Conservation (phyloP, 148 eudicot genomes). For the Amaranthus cruentus region DNA sequence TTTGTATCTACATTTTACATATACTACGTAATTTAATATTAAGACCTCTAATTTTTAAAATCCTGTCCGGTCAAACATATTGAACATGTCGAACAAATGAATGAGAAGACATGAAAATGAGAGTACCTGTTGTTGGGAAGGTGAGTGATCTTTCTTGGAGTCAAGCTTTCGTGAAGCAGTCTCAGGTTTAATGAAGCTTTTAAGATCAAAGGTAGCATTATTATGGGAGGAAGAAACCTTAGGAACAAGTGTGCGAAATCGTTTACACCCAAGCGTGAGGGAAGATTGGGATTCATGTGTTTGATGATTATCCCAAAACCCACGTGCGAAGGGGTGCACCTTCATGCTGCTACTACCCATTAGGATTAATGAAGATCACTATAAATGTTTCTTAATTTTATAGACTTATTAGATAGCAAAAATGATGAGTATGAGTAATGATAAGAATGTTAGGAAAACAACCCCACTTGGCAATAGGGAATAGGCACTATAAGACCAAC, state of each 20-base stretch:
- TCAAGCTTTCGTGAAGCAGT: conserved; percentile 34
- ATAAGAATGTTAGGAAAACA: too few relatives aligned
- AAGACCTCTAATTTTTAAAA: too few relatives aligned
- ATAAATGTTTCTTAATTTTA: conserved; percentile 4
- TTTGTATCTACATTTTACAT: too few relatives aligned
- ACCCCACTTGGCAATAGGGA: too few relatives aligned
- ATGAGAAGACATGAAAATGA: too few relatives aligned
- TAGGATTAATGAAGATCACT: not conserved
- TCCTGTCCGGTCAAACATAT: too few relatives aligned
- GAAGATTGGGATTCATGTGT: conserved; percentile 42
- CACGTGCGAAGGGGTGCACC: conserved; percentile 82
- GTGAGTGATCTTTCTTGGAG: conserved; percentile 4
- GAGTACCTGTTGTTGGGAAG: conserved; percentile 8
- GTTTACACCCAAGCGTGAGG: conserved; percentile 74
- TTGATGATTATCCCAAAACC: conserved; percentile 50
- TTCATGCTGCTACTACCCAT: conserved; percentile 64
- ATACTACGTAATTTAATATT: too few relatives aligned
- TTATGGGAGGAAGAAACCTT: conserved; percentile 23
- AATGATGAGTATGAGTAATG: conserved; percentile 16
- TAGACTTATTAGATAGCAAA: not conserved
- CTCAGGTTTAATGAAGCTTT: conserved; percentile 83
- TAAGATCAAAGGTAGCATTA: conserved; percentile 50
- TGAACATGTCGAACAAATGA: too few relatives aligned
- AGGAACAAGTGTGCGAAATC: conserved; percentile 75
- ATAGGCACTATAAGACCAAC: too few relatives aligned